Evolutionary conservation across 768 basidiomycete species (phyloP), one percentile per base, ranked within the genome.

Genomic region (Trametes elegans): DNA sequence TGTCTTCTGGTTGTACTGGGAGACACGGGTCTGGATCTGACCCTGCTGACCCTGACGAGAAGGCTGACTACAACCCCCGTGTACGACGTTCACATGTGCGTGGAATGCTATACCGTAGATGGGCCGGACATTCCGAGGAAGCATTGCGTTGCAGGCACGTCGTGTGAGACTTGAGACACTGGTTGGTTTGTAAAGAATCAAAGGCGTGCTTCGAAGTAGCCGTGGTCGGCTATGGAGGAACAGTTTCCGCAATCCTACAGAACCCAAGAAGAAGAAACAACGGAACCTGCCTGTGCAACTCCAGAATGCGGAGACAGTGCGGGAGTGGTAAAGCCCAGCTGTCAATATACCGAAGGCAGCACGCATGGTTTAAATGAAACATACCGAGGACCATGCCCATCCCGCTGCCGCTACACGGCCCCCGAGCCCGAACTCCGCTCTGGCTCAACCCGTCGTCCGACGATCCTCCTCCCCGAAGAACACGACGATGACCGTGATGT

Each of bases 401-500:
- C 49, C 29, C 23, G 16, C 13, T 43, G 10, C 21, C 16, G 16
- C 19, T 14, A 10, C n/a, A 32, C 26, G 32, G 28, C 32, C 36
- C 24, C 24, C 32, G 10, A 42, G 24, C 21, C 14, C 21, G 11
- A 26, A 28, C 34, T 35, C 35, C 42, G 42, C 32, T 23, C n/a
- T 14, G 16, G 3, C 36, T 36, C 32, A 39, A 24, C 14, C n/a
- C 34, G 29, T 2, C 19, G 4, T 16, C 36, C 42, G 42, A 35
- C 43, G 32, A 49, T 58, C 39, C n/a, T 57, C 56, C 31, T 61
- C 54, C 9, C n/a, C 38, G 45, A 66, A 66, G 57, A 62, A 64
- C 11, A 66, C 60, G 2, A 65, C 68, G 3, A 49, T 45, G 32
- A 64, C 67, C 3, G 67, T 70, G 27, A 72, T 69, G 53, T 74